Percentiles rank a stretch among this genome's conserved stretches.
Evolutionary conservation across 306 rosid species (phyloP).

Genomic region (Cajanus cajan): DNA sequence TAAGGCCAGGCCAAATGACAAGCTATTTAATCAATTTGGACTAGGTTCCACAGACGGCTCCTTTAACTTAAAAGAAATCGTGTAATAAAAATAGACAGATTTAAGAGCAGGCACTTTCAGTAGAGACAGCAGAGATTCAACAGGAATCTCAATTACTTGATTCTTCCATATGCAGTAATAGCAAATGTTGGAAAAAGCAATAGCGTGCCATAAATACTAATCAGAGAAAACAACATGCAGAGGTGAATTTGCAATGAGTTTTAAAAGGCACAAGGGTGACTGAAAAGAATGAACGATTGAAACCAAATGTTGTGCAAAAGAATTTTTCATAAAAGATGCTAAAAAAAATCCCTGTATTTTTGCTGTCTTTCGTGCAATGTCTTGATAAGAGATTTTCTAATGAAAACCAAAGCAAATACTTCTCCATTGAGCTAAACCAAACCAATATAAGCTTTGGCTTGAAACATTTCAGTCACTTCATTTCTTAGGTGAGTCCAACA

Average conservation of each 20-base stretch:
- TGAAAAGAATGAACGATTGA: background rate
- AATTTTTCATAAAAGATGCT: background rate
- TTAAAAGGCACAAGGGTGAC: background rate
- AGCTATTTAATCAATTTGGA: background rate
- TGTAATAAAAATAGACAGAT: background rate
- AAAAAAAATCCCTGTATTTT: background rate
- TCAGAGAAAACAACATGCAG: background rate
- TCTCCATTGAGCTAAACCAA: background rate
- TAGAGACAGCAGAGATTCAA: background rate
- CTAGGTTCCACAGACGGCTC: background rate
- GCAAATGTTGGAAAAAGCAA: background rate
- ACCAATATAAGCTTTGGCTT: background rate
- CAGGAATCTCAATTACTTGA: background rate
- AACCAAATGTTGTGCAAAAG: background rate
- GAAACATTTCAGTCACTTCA: background rate
- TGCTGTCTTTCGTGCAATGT: background rate
- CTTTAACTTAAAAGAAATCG: no score
- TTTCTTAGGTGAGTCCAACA: background rate
- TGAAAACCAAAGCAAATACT: background rate
- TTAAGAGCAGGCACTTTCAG: background rate
- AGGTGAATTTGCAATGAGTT: background rate
- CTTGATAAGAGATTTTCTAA: background rate
- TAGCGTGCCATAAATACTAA: background rate
- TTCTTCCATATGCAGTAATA: background rate
- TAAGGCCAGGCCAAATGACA: background rate